Conservation (phyloP, 495 filamentous ascomycete species). For the Aspergillus wentii region DNA sequence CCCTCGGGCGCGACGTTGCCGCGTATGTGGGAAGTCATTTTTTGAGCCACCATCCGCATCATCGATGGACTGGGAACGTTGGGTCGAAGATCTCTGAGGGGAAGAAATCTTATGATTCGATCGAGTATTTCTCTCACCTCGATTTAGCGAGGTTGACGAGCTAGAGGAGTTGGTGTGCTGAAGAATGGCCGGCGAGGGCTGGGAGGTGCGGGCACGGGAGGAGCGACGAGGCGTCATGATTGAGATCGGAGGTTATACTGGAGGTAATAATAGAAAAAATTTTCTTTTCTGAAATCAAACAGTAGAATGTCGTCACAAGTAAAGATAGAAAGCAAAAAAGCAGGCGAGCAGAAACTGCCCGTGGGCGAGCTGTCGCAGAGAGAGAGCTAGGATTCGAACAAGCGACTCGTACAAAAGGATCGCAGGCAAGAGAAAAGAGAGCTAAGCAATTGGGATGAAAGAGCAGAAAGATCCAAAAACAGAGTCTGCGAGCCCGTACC, state of each 20-base stretch:
- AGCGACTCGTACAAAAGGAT: slow-evolving; percentile 11
- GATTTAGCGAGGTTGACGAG: slow-evolving; percentile 64
- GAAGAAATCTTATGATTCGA: slow-evolving; percentile 67
- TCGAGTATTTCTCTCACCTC: slow-evolving; percentile 68
- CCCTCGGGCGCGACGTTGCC: slow-evolving; percentile 63
- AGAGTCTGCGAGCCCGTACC: slow-evolving; percentile 32
- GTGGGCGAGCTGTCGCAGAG: slow-evolving; percentile 21
- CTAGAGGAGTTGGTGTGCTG: slow-evolving; percentile 72
- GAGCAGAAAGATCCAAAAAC: slow-evolving; percentile 14
- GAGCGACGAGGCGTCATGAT: slow-evolving; percentile 78
- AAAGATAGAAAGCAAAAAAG: not conserved
- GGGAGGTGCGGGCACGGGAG: slow-evolving; percentile 79
- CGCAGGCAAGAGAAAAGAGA: slow-evolving; percentile 14
- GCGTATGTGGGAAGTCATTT: slow-evolving; percentile 63
- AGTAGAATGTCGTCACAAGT: not conserved
- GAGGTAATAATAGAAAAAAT: slow-evolving; percentile 8
- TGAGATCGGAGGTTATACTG: slow-evolving; percentile 7
- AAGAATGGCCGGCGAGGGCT: slow-evolving; percentile 60
- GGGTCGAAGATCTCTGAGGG: slow-evolving; percentile 66
- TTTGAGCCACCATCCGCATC: slow-evolving; percentile 51
- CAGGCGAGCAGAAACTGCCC: slow-evolving; percentile 11
- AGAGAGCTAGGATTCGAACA: slow-evolving; percentile 13
- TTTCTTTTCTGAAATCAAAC: slow-evolving; percentile 2
- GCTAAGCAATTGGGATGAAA: slow-evolving; percentile 26
- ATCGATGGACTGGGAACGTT: slow-evolving; percentile 77